Base-by-base conservation (phyloP, 2,329 filamentous ascomycete genomes). In the Colletotrichum sp. region DNA sequence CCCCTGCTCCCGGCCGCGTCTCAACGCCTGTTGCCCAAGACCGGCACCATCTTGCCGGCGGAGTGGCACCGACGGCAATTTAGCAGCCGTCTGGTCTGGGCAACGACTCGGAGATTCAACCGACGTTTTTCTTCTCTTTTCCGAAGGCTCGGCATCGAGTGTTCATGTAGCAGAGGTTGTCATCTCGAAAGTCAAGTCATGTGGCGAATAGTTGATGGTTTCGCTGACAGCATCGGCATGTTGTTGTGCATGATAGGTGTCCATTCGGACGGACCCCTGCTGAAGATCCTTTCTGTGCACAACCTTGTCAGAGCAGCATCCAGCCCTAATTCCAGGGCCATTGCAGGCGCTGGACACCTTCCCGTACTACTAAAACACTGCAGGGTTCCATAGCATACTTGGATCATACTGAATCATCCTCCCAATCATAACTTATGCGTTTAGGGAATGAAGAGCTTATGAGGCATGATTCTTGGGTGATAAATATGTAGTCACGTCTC, bases 31-130 rank as follows among this genome's bases (percentile, higher is more conserved):
- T 30, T 26, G 43, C 43, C 10, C 32, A 38, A 67, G 52, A 60
- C 52, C 66, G 66, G 66, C 66, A 68, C 30, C 12, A 28, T 43
- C n/a, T 68, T 68, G 66, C 66, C 64, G 64, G 16, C 48, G 48
- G 21, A 66, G 16, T n/a, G 24, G 38, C 64, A 32, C 64, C 24
- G 15, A 58, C 55, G 55, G 55, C 55, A 58, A 26, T 18, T 30
- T 28, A 58, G 16, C 55, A 58, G 26, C 55, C 55, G 55, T 28
- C 55, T 58, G 21, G 55, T 58, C 55, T 58, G 55, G 55, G 55
- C 55, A 58, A 30, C 26, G 55, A 58, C 26, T 26, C 55, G 26
- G 16, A 30, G 24, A 16, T 58, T 30, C 26, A 30, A 9, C 24
- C 55, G 16, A 58, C 24, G 13, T 12, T 13, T 12, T 24, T 18